A percentile compares a stretch with the other conserved stretches of the same genome.
phyloP scores from a whole-genome alignment of 2,329 filamentous ascomycete species.

The Talaromyces funiculosus region DNA sequence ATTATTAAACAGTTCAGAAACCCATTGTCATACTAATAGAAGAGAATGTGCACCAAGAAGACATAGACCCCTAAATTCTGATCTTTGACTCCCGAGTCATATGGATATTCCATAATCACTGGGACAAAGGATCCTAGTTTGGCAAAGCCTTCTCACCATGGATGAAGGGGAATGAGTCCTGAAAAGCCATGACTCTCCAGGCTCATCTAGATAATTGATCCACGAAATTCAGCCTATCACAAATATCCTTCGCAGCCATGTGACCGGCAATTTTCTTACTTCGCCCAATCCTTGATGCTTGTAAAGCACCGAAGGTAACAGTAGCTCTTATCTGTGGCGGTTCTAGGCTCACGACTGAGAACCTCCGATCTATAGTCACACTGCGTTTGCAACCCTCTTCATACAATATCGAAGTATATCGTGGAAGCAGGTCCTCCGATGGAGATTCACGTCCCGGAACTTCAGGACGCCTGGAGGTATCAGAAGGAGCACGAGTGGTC shows the following conservation, averaged over 20 bases:
- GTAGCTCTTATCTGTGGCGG: background rate
- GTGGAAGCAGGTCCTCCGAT: background rate
- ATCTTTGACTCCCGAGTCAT: background rate
- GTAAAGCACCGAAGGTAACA: background rate
- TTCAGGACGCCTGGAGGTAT: background rate
- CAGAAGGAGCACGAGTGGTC: background rate
- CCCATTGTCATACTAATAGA: background rate
- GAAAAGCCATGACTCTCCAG: background rate
- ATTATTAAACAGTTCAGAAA: background rate
- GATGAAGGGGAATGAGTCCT: background rate
- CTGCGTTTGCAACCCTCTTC: background rate
- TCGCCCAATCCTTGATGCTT: background rate
- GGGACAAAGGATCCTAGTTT: background rate
- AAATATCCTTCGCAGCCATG: background rate
- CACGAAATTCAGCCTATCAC: background rate
- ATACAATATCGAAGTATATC: conserved; percentile 1
- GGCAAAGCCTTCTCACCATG: background rate
- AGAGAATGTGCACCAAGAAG: background rate
- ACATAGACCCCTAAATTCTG: background rate
- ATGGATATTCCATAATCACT: background rate
- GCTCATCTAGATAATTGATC: background rate
- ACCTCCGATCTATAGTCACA: background rate
- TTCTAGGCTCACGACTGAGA: background rate
- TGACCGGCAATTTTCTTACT: conserved; percentile 4
- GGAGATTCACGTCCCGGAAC: background rate